A percentile compares a stretch with the other conserved stretches of the same genome.
phyloP scores from a whole-genome alignment of 2,329 filamentous ascomycete genomes.

The Ophiostoma tasmaniense region DNA sequence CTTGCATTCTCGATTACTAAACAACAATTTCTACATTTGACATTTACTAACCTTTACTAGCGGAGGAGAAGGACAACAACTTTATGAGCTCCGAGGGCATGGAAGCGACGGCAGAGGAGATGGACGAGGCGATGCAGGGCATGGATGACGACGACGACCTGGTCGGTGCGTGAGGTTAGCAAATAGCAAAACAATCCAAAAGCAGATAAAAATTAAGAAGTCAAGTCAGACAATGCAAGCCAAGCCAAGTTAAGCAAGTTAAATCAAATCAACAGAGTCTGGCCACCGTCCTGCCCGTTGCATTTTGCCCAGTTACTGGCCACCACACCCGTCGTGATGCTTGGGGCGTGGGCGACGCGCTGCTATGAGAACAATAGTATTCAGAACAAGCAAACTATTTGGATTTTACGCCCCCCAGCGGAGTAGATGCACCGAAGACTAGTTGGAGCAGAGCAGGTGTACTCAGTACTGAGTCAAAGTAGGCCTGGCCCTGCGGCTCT shows the following conservation, averaged over 20 bases:
- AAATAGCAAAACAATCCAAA: neutral
- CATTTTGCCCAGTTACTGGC: neutral
- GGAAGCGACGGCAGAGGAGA: slow-evolving; percentile 55
- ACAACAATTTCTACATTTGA: neutral
- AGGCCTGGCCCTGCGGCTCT: neutral
- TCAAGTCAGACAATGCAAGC: neutral
- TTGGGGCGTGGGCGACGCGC: neutral
- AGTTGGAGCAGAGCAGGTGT: neutral
- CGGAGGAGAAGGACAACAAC: slow-evolving; percentile 59
- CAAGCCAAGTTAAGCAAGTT: neutral
- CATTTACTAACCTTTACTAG: slow-evolving; percentile 30
- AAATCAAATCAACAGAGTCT: neutral
- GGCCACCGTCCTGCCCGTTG: too few relatives aligned
- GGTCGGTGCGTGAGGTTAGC: neutral
- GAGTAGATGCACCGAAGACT: neutral
- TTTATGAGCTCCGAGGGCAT: slow-evolving; percentile 60
- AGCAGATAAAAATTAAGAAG: neutral
- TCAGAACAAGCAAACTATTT: neutral
- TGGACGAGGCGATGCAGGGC: slow-evolving; percentile 43
- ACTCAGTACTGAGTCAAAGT: too few relatives aligned
- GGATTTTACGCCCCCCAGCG: neutral
- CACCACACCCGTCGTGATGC: neutral
- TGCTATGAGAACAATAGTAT: neutral
- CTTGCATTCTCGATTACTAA: neutral
- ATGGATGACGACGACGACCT: slow-evolving; percentile 11